Evolutionary conservation across 2,329 filamentous ascomycete genomes (phyloP), one percentile per base, ranked within the genome.

Genomic region (Hymenoscyphus scutula): DNA sequence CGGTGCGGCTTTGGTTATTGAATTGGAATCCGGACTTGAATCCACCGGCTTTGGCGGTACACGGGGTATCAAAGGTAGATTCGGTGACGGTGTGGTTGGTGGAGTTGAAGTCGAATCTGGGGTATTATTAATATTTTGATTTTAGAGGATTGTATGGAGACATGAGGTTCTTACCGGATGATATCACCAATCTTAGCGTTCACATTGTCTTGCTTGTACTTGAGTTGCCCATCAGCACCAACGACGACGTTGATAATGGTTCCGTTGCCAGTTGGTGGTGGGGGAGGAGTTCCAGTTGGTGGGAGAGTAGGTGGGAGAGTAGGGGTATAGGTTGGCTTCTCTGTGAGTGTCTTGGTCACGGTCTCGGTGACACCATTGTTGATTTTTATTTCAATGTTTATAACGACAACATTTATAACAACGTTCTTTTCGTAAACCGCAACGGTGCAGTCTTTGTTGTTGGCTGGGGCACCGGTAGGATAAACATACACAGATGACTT

Each of bases 41-140:
- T 62, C 88, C 88, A 56, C 82, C 82, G 4, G 78, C 81, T 59
- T 81, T 76, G 1, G 74, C 74, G 58, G 81, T 79, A 77, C 89
- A 92, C 10, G 89, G 89, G 1, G 78, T 78, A 57, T 79, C 79
- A 69, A 91, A 90, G 17, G 81, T 78, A 37, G 88, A 90, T 76
- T 91, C 88, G 1, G 88, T 89, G 61, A 84, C 86, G 25, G 87
- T 90, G 80, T 91, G 89, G 81, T 91, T 91, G 75, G 82, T 80
- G 70, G 82, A 81, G 75, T 88, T 80, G 80, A 91, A 91, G 68
- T 84, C 82, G 76, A 91, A 91, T 74, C 45, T 51, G 45, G 19
- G 4, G 13, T 1, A 11, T 51, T 13, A 10, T 51, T 51, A 51
- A 19, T 25, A 15, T 13, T 13, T 13, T 51, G 8, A 3, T 48